Evolutionary conservation across 176 grass and related monocot species (phyloP), one percentile per base, ranked within the genome.

Genomic region (Oryza punctata): DNA sequence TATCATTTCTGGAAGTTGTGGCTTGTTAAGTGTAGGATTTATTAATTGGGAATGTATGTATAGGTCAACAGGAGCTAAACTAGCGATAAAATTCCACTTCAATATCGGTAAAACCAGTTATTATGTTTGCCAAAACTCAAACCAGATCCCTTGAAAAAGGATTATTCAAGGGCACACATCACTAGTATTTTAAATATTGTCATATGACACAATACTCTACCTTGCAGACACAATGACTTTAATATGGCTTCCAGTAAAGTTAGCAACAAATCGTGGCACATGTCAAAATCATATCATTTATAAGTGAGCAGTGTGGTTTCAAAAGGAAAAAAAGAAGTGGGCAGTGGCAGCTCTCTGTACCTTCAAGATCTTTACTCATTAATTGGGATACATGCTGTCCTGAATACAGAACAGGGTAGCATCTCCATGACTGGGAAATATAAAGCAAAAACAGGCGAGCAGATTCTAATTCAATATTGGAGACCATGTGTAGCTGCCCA

Each of bases 231-330:
- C 1, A 18, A 54, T 49, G 14, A 14, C 15, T 43, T 79, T 65
- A 3, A 41, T 7, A 68, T 59, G 25, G 16, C 15, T 70, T 26
- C 16, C 2, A 81, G 61, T 41, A 2, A 67, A 80, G 30, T 12
- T 28, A 49, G 6, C 3, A 28, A n/a, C 10, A 73, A 54, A 73
- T 33, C 12, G 28, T 40, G 6, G 40, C 41, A 46, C 28, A 0
- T 75, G 27, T 10, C 72, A n/a, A 75, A 54, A 75, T 21, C 5
- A 3, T 14, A 81, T 70, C 66, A 70, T 49, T 67, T 64, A 49
- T 67, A 46, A 32, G 18, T 66, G 3, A 15, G 12, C n/a, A 64
- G 25, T 7, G 4, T 32, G 32, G 32, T 32, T 32, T 32, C 32
- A 32, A 32, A 32, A 32, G 32, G 4, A 32, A 32, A 32, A 32